Conservation (phyloP, 768 basidiomycete genomes). For the Rhizopogon vinicolor region DNA sequence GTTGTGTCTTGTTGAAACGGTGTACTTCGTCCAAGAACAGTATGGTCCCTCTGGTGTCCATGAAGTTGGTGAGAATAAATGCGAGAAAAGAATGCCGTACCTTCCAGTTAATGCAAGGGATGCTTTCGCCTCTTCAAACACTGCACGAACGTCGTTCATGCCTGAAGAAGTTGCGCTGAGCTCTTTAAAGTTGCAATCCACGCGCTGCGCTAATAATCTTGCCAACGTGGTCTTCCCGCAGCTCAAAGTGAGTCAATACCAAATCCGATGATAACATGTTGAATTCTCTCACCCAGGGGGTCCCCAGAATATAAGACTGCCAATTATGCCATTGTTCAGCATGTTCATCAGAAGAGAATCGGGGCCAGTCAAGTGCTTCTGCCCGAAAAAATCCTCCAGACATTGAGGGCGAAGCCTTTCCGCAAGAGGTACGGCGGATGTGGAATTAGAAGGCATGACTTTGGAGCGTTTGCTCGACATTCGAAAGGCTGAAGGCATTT, state of each 20-base stretch:
- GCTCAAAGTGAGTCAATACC: slow-evolving; percentile 22
- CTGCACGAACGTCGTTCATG: slow-evolving; percentile 64
- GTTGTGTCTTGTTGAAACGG: slow-evolving; percentile 69
- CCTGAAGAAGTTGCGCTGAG: slow-evolving; percentile 69
- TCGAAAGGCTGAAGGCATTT: background rate
- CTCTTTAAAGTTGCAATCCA: slow-evolving; percentile 66
- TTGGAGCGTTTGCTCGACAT: slow-evolving; percentile 16
- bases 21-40: slow-evolving; percentile 86
- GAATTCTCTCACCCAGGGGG: slow-evolving; percentile 52
- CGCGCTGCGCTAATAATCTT: slow-evolving; percentile 57
- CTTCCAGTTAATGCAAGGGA: slow-evolving; percentile 60
- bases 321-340: slow-evolving; percentile 45
- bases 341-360: slow-evolving; percentile 53
- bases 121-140: slow-evolving; percentile 74
- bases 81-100: slow-evolving; percentile 25
- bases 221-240: slow-evolving; percentile 78
- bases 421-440: slow-evolving; percentile 53
- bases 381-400: slow-evolving; percentile 70
- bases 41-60: slow-evolving; percentile 52
- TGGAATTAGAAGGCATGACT: slow-evolving; percentile 17
- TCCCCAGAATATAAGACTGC: slow-evolving; percentile 71
- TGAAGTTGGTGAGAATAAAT: background rate
- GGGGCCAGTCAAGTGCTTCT: slow-evolving; percentile 54
- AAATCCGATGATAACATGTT: background rate
- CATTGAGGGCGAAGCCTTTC: slow-evolving; percentile 65